Conservation (phyloP, 1,139 yeast genomes). For the Kluyveromyces sp. region DNA sequence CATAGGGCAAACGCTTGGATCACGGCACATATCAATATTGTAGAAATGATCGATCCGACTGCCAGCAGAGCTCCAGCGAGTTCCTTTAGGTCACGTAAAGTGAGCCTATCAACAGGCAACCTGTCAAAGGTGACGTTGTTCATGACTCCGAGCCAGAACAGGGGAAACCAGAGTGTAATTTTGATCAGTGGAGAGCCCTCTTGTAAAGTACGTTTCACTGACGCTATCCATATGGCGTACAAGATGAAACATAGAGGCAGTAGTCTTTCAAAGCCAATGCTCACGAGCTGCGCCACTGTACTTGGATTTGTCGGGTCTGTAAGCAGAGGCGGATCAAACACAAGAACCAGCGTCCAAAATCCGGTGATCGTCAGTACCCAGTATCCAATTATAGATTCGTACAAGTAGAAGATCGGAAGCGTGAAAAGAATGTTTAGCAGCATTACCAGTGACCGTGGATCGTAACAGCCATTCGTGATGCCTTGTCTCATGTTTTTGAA, state of each 20-base stretch:
- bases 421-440: conserved; percentile 53
- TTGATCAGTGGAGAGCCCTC: conserved; percentile 47
- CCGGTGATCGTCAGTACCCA: conserved; percentile 65
- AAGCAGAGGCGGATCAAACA: conserved; percentile 73
- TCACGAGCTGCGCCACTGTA: conserved; percentile 53
- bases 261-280: conserved; percentile 66
- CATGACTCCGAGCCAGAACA: conserved; percentile 78
- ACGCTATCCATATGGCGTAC: conserved; percentile 61
- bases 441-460: conserved; percentile 56
- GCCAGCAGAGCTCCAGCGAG: conserved; percentile 77
- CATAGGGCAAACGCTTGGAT: conserved; percentile 77
- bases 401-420: conserved; percentile 50
- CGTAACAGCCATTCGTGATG: conserved; percentile 47
- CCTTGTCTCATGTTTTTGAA: conserved; percentile 39
- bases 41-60: conserved; percentile 42
- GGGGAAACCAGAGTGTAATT: conserved; percentile 63
- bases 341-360: conserved; percentile 76
- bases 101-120: conserved; percentile 79
- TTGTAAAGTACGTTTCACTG: conserved; percentile 38
- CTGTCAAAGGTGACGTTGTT: conserved; percentile 86
- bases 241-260: conserved; percentile 69
- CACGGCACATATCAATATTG: conserved; percentile 47
- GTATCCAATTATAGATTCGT: conserved; percentile 49
- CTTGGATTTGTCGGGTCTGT: conserved; percentile 49
- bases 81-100: conserved; percentile 57